A percentile compares a stretch with the other conserved stretches of the same genome.
Conservation (phyloP, 2,329 filamentous ascomycete species). For the Clonostachys solani region DNA sequence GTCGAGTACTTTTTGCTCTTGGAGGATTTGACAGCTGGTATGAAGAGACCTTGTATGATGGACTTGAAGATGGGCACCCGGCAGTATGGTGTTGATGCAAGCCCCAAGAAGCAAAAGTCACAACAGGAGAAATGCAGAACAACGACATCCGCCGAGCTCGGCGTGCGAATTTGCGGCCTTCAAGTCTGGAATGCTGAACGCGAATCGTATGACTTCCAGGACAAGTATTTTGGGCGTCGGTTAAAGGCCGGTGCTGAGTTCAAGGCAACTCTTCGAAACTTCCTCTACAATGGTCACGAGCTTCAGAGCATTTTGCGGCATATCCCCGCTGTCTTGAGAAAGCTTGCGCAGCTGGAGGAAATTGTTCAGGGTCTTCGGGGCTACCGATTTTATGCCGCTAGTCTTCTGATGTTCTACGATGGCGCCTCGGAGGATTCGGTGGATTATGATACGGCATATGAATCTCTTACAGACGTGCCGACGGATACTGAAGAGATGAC, state of each 20-base stretch:
- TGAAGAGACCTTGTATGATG: slow-evolving; percentile 94
- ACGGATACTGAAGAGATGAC: slow-evolving; percentile 54
- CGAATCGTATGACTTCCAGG: slow-evolving; percentile 87
- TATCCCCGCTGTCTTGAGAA: slow-evolving; percentile 82
- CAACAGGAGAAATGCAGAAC: slow-evolving; percentile 89
- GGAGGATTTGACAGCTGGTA: slow-evolving; percentile 92
- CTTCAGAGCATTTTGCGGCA: slow-evolving; percentile 77
- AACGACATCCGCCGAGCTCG: slow-evolving; percentile 87
- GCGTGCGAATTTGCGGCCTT: slow-evolving; percentile 90
- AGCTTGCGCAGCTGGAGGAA: slow-evolving; percentile 75
- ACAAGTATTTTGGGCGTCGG: slow-evolving; percentile 94
- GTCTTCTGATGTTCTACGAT: slow-evolving; percentile 92
- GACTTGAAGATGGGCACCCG: slow-evolving; percentile 98
- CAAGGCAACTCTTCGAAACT: slow-evolving; percentile 79
- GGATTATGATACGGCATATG: slow-evolving; percentile 46
- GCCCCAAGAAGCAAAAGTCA: slow-evolving; percentile 86
- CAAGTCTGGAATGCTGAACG: slow-evolving; percentile 90
- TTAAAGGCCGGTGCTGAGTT: slow-evolving; percentile 87
- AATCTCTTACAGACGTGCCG: slow-evolving; percentile 54
- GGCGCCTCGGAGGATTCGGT: slow-evolving; percentile 52
- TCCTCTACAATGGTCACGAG: slow-evolving; percentile 86
- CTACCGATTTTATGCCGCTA: slow-evolving; percentile 94
- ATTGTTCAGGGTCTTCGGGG: slow-evolving; percentile 77
- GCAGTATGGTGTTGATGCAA: slow-evolving; percentile 91
- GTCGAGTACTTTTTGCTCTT: slow-evolving; percentile 91